A percentile compares a stretch with the other conserved stretches of the same genome.
phyloP scores from a whole-genome alignment of 129 eudicot genomes.

The Flaveria brownii region DNA sequence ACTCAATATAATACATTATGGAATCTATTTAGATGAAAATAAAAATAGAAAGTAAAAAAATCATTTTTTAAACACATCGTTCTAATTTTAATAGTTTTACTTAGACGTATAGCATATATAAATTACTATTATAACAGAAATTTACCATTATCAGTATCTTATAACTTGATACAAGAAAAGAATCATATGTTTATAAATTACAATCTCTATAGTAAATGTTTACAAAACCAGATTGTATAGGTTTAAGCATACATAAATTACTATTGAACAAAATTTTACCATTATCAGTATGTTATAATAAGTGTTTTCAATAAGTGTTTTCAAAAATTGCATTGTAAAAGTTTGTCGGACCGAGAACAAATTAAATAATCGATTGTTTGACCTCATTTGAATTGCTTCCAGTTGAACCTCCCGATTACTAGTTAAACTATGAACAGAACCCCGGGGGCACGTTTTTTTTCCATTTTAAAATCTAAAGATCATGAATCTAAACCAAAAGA shows the following conservation, averaged over 20 bases:
- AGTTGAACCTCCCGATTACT: too few species aligned
- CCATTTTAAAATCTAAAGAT: too few species aligned
- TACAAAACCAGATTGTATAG: too few species aligned
- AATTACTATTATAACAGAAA: not conserved
- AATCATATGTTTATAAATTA: not conserved
- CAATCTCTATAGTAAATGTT: too few species aligned
- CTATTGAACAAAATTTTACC: not conserved
- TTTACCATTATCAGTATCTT: not conserved
- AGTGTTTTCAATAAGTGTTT: too few species aligned
- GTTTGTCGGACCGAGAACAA: too few species aligned
- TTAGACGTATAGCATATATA: not conserved
- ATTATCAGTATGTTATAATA: not conserved
- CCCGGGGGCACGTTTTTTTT: too few species aligned
- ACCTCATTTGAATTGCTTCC: too few species aligned
- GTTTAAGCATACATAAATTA: not conserved
- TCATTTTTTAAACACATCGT: not conserved
- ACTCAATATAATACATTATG: not conserved
- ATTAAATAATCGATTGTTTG: too few species aligned
- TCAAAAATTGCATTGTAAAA: too few species aligned
- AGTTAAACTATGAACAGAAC: not conserved
- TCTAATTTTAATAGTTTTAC: not conserved
- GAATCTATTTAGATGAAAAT: not conserved
- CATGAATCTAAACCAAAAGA: too few species aligned
- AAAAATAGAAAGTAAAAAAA: not conserved
- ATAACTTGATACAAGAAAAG: slow-evolving; percentile 3